Conservation (phyloP, 306 rosid genomes). For the Bauhinia variegata region DNA sequence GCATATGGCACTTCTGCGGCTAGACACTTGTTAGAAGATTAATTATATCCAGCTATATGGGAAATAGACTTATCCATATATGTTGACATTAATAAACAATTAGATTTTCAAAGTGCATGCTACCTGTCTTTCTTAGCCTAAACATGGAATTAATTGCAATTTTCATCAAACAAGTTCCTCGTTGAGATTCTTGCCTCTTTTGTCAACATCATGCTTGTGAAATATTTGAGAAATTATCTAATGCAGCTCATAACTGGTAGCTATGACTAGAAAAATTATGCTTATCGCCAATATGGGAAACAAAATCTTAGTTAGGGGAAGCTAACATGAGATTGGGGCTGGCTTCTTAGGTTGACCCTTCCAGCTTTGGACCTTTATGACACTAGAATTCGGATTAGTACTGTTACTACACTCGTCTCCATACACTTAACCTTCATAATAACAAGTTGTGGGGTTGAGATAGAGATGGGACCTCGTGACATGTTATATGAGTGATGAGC, state of each 20-base stretch:
- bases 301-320: not conserved
- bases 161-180: no score
- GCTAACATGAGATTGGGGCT: no score
- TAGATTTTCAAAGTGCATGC: no score
- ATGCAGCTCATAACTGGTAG: not conserved
- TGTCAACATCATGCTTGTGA: not conserved
- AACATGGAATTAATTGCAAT: not conserved
- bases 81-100: no score
- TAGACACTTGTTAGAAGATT: not conserved
- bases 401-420: no score
- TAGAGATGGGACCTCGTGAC: constrained; percentile 29
- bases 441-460: no score
- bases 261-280: not conserved
- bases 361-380: no score
- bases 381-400: no score
- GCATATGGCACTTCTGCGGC: not conserved
- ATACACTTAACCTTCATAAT: no score
- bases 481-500: constrained; percentile 23
- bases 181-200: not conserved
- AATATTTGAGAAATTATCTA: not conserved
- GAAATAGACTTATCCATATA: no score
- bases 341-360: no score
- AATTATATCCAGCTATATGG: not conserved
- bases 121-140: no score
- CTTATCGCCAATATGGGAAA: not conserved